Percentiles rank a stretch among this genome's conserved stretches.
Conservation (phyloP, 306 rosid species). For the Gleditsia sinensis region DNA sequence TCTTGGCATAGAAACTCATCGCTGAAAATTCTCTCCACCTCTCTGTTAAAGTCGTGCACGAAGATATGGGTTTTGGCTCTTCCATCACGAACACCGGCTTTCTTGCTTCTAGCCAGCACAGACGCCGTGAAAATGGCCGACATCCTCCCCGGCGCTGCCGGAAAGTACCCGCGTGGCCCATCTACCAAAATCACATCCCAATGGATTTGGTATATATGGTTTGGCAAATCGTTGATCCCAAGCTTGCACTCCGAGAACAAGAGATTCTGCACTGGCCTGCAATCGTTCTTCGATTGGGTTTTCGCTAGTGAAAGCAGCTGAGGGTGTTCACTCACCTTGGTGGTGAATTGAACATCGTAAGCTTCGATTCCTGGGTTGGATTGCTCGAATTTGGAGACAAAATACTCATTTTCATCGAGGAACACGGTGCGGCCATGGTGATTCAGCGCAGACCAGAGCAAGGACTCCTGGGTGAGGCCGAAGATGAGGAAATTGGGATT, state of each 20-base stretch:
- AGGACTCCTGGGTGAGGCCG: constrained; percentile 89
- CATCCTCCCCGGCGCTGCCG: constrained; percentile 84
- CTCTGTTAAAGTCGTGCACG: constrained; percentile 74
- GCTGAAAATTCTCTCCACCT: constrained; percentile 74
- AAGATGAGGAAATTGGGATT: constrained; percentile 71
- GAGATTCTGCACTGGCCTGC: constrained; percentile 84
- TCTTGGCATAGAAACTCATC: constrained; percentile 78
- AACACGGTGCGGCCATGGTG: constrained; percentile 73
- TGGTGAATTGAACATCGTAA: constrained; percentile 75
- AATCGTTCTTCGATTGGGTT: constrained; percentile 44
- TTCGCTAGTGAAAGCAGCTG: constrained; percentile 54
- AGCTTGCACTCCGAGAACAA: constrained; percentile 87
- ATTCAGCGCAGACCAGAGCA: constrained; percentile 85
- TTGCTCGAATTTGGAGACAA: constrained; percentile 70
- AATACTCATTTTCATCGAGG: constrained; percentile 78
- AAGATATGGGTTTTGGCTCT: constrained; percentile 65
- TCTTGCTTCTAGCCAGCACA: constrained; percentile 73
- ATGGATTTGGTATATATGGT: constrained; percentile 67
- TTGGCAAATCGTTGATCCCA: constrained; percentile 86
- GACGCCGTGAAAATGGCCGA: constrained; percentile 80
- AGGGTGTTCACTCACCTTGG: constrained; percentile 57
- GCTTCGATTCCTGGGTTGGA: constrained; percentile 75
- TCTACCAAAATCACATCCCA: constrained; percentile 90
- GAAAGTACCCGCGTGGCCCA: constrained; percentile 79
- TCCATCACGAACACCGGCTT: constrained; percentile 32